These are phyloP conservation scores for Phytophthora europaea DNA, from an alignment of 352 stramenopile species.

Conservation along the genomic window DNA sequence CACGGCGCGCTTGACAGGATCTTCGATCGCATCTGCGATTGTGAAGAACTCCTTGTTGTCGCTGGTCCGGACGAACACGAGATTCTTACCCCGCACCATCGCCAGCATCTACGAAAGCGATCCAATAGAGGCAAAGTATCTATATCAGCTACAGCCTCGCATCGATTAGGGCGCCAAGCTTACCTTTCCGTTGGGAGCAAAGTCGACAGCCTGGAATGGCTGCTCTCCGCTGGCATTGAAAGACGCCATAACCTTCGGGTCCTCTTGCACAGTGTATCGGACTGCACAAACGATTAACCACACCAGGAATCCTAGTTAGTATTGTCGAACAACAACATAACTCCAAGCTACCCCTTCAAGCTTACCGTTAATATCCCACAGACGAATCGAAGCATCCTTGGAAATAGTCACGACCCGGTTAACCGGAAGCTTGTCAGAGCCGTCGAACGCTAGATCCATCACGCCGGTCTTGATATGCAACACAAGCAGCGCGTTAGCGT, in stretches of 20 bases:
- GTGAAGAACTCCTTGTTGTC: slow-evolving; percentile 59
- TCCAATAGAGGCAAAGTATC: background rate
- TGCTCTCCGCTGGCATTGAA: slow-evolving; percentile 70
- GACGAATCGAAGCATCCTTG: slow-evolving; percentile 79
- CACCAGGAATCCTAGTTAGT: background rate
- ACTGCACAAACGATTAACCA: slow-evolving; percentile 47
- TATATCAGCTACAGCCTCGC: background rate
- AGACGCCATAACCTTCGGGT: slow-evolving; percentile 73
- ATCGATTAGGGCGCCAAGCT: background rate
- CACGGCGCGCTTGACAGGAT: slow-evolving; percentile 66
- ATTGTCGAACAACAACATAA: background rate
- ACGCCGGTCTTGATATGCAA: slow-evolving; percentile 64
- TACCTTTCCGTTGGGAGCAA: slow-evolving; percentile 79
- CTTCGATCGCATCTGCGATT: slow-evolving; percentile 72
- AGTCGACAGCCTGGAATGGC: slow-evolving; percentile 68
- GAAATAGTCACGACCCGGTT: slow-evolving; percentile 81
- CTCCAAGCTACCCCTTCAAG: background rate
- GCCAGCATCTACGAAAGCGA: slow-evolving; percentile 56
- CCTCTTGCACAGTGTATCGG: slow-evolving; percentile 81
- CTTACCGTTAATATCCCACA: slow-evolving; percentile 87
- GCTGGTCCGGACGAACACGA: slow-evolving; percentile 68
- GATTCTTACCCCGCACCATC: slow-evolving; percentile 56
- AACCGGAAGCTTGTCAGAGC: slow-evolving; percentile 73
- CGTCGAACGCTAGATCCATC: slow-evolving; percentile 81
- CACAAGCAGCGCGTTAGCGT: background rate